Base-by-base conservation (phyloP, 2,329 filamentous ascomycete genomes). In the Colletotrichum spaethianum region DNA sequence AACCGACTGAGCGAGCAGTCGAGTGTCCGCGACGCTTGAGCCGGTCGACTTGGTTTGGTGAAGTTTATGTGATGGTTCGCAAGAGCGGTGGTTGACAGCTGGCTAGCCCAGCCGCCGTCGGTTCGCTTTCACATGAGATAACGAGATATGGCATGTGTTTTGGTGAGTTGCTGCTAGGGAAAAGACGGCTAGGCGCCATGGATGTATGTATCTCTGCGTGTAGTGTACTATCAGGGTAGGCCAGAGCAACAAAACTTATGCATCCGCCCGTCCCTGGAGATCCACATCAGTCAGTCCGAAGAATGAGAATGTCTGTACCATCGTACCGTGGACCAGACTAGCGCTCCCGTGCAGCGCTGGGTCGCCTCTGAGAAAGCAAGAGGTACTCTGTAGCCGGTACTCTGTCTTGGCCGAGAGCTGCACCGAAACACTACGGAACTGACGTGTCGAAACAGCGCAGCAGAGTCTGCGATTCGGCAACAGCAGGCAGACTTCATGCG, bases 91-190 rank as follows among this genome's bases (percentile, higher is more conserved):
- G 48, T 28, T 62, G 44, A 63, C 50, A 63, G 59, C 50, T 71
- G 36, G 26, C 52, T 59, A 44, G 57, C 26, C 23, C 38, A 56
- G 52, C 38, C 52, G 52, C 28, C 28, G 20, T 62, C 33, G 52
- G 36, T 38, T 50, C 31, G 36, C 38, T 52, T 72, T 72, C 65
- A 68, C 65, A 63, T 55, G 65, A 68, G 68, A 67, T 61, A 28
- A 28, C 48, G 44, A 48, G 42, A 9, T 36, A 28, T 28, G 16
- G 65, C 52, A 72, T 56, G 60, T 71, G 52, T 69, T 69, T 44
- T 69, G 68, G 12, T n/a, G 62, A 53, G 42, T 16, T 59, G 52
- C 26, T 42, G 23, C 55, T 12, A 50, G 50, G 16, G 20, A 62
- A 40, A 60, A 36, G 56, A 57, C 31, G 59, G 31, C 28, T 28